Conservation (phyloP, 805 yeast species). For the Zygosaccharomyces lentus region DNA sequence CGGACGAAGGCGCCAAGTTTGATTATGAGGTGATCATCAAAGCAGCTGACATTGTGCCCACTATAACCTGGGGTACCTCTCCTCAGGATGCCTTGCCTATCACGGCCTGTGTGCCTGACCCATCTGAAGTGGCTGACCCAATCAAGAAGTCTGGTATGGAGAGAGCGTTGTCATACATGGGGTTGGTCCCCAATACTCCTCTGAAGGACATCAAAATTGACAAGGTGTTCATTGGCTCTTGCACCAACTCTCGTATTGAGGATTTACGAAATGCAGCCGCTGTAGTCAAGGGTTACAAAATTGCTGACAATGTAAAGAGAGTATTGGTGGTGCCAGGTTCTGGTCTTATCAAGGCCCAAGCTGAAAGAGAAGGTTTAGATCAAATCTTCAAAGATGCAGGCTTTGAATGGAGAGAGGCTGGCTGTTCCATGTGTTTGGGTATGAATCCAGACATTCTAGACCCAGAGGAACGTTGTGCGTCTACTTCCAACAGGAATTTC, state of each 20-base stretch:
- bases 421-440: constrained; percentile 99
- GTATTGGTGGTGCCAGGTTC: constrained; percentile 97
- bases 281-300: constrained; percentile 84
- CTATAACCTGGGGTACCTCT: constrained; percentile 99
- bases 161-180: constrained; percentile 91
- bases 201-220: constrained; percentile 72
- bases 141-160: constrained; percentile 78
- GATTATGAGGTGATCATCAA: constrained; percentile 78
- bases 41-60: constrained; percentile 85
- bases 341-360: constrained; percentile 88
- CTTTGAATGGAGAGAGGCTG: constrained; percentile 99
- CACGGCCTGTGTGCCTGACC: constrained; percentile 87
- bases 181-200: constrained; percentile 77
- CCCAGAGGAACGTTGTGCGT: constrained; percentile 97
- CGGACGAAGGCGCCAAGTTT: constrained; percentile 87
- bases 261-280: constrained; percentile 94
- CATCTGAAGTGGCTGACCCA: constrained; percentile 65
- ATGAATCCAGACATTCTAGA: constrained; percentile 97
- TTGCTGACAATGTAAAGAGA: constrained; percentile 73
- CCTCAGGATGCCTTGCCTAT: constrained; percentile 98
- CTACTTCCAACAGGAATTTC: constrained; percentile 97
- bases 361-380: constrained; percentile 92
- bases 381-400: constrained; percentile 89
- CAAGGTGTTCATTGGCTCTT: constrained; percentile 95
- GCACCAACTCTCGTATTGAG: constrained; percentile 97